These are phyloP conservation scores for maize (Zea mays) DNA, from an alignment of 176 grass and related monocot species.

Conservation along the genomic window Zm-B73-REFERENCE-NAM-5.0 NC_050099.1:114099501-114100000, in stretches of 20 bases:
- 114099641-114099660: not conserved
- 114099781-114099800: not conserved
- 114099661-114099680: not conserved
- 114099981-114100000: too few relatives aligned
- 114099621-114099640: not conserved
- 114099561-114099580: not conserved
- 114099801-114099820: not conserved
- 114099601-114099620: not conserved
- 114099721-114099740: not conserved
- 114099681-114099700: not conserved
- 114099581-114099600: not conserved
- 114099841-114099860: not conserved
- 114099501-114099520: not conserved
- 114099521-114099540: not conserved
- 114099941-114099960: not conserved
- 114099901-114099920: not conserved
- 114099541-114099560: not conserved
- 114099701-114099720: not conserved
- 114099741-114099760: not conserved
- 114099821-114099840: slow-evolving; percentile 43
- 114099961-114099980: not conserved
- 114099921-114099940: not conserved
- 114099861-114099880: slow-evolving; percentile 47
- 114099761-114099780: not conserved
- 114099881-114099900: not conserved